phyloP scores from a whole-genome alignment of 768 basidiomycete species.

The Hygrophorus russula region DNA sequence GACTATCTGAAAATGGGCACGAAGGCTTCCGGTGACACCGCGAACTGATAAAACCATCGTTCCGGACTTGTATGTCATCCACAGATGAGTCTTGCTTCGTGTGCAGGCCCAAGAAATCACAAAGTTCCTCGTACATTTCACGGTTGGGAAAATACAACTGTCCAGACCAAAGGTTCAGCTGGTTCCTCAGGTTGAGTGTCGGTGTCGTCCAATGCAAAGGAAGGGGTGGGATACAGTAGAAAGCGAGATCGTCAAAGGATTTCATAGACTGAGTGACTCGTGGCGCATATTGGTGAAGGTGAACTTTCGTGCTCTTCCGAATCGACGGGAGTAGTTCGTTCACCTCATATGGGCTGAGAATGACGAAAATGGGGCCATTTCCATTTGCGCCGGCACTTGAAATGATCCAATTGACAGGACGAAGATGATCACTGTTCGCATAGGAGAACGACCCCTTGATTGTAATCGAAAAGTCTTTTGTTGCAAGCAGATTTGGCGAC shows the following conservation, averaged over 20 bases:
- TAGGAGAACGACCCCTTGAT: conserved; percentile 7
- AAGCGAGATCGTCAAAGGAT: conserved; percentile 25
- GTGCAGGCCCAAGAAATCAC: conserved; percentile 25
- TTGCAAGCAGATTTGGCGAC: conserved; percentile 18
- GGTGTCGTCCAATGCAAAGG: conserved; percentile 11
- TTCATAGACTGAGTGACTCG: conserved; percentile 20
- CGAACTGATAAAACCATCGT: conserved; percentile 22
- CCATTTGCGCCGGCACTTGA: conserved; percentile 11
- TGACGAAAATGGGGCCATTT: conserved; percentile 14
- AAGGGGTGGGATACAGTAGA: conserved; percentile 18
- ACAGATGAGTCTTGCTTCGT: conserved; percentile 7
- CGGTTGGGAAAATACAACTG: conserved; percentile 28
- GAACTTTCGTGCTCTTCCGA: conserved; percentile 18
- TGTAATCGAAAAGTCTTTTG: conserved; percentile 23
- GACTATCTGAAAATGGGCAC: conserved; percentile 24
- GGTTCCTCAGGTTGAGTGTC: conserved; percentile 11
- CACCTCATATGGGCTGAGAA: conserved; percentile 30
- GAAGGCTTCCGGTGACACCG: conserved; percentile 10
- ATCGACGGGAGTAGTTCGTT: conserved; percentile 25
- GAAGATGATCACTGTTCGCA: conserved; percentile 19
- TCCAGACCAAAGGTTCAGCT: conserved; percentile 33
- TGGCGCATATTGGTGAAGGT: conserved; percentile 32
- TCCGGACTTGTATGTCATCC: conserved; percentile 10
- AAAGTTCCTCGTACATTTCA: conserved; percentile 21
- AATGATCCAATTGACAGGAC: conserved; percentile 34